A percentile compares a stretch with the other conserved stretches of the same genome.
Evolutionary conservation across 306 rosid genomes (phyloP).

Genomic region (Argentina anserina): DNA sequence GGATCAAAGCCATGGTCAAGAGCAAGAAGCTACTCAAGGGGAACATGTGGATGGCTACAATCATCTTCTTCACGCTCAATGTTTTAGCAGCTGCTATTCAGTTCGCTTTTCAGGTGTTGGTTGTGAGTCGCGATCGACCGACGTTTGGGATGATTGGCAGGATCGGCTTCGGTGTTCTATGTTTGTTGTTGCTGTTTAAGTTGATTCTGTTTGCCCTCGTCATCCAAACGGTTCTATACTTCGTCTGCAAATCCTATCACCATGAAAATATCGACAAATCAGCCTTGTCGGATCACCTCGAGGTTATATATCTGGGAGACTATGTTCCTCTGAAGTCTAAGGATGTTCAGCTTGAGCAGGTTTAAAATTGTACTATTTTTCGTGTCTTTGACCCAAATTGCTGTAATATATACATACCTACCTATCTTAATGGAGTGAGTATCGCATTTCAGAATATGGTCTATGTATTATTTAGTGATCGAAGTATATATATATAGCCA

Average conservation of each 20-base stretch:
- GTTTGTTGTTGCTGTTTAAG: constrained; percentile 35
- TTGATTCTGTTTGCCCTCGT: constrained; percentile 50
- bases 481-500: not conserved
- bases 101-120: constrained; percentile 30
- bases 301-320: constrained; percentile 50
- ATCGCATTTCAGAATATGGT: not conserved
- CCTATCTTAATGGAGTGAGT: not conserved
- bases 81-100: constrained; percentile 8
- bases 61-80: constrained; percentile 21
- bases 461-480: not conserved
- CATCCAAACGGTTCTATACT: constrained; percentile 61
- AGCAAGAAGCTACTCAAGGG: constrained; percentile 57
- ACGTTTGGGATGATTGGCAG: constrained; percentile 15
- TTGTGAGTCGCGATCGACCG: constrained; percentile 40
- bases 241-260: constrained; percentile 83
- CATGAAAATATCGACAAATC: constrained; percentile 76
- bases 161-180: constrained; percentile 36
- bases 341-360: constrained; percentile 66
- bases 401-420: not conserved
- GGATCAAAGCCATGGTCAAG: constrained; percentile 66
- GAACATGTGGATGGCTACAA: constrained; percentile 35
- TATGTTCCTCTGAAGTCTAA: constrained; percentile 59
- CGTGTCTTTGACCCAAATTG: not conserved
- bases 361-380: constrained; percentile 1
- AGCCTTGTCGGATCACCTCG: constrained; percentile 67